These are phyloP conservation scores for Podaxis rugospora DNA, from an alignment of 768 basidiomycete genomes.

Conservation along the genomic window DNA sequence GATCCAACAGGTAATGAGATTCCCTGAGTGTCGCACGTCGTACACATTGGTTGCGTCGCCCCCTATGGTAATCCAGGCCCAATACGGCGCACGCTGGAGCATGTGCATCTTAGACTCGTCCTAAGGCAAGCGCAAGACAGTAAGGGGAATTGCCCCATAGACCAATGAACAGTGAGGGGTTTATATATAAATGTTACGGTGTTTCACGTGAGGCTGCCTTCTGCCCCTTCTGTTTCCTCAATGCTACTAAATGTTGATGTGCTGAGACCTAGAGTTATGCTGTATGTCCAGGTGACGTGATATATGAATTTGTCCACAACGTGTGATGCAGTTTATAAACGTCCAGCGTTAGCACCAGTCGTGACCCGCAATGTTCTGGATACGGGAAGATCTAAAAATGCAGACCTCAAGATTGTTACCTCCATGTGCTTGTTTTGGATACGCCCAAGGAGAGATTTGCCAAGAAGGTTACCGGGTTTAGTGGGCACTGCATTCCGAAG, in stretches of 20 bases:
- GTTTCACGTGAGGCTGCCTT: not conserved
- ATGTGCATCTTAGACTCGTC: conserved; percentile 4
- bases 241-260: not conserved
- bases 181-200: not conserved
- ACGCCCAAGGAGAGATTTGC: too few relatives aligned
- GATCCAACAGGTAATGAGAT: conserved; percentile 20
- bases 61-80: conserved; percentile 15
- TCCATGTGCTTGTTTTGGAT: too few relatives aligned
- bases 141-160: not conserved
- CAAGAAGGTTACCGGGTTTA: too few relatives aligned
- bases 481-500: too few relatives aligned
- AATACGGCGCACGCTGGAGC: conserved; percentile 13
- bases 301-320: not conserved
- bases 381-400: too few relatives aligned
- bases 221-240: not conserved
- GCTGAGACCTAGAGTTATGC: not conserved
- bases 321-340: not conserved
- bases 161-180: not conserved
- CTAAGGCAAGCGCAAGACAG: not conserved
- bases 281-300: not conserved
- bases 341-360: too few relatives aligned
- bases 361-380: too few relatives aligned
- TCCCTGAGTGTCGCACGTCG: conserved; percentile 8
- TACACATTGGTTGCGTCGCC: conserved; percentile 10
- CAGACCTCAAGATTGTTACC: too few relatives aligned